A percentile compares a stretch with the other conserved stretches of the same genome.
Conservation (phyloP, 2,329 filamentous ascomycete species). For the Cercospora zeina region DNA sequence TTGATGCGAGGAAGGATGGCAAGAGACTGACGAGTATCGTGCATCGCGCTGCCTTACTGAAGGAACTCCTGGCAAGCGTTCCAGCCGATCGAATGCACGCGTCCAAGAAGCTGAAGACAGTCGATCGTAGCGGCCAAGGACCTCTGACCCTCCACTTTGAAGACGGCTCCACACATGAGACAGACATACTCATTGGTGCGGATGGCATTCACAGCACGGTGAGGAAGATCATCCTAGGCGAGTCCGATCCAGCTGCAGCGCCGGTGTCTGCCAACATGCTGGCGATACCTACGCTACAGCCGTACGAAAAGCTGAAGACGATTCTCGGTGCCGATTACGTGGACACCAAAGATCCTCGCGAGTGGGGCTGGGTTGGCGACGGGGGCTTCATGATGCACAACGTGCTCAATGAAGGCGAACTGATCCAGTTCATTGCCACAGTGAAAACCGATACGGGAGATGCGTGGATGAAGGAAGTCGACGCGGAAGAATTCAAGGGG, state of each 20-base stretch:
- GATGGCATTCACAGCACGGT: conserved; percentile 23
- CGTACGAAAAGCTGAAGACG: conserved; percentile 21
- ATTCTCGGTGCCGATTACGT: conserved; percentile 19
- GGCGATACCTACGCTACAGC: conserved; percentile 18
- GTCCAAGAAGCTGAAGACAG: conserved; percentile 20
- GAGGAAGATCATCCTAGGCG: conserved; percentile 21
- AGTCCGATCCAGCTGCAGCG: conserved; percentile 18
- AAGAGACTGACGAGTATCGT: conserved; percentile 23
- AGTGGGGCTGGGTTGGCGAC: conserved; percentile 22
- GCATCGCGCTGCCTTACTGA: conserved; percentile 22
- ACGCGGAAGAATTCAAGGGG: conserved; percentile 12
- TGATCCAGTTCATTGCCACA: conserved; percentile 20
- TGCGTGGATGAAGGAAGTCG: conserved; percentile 21
- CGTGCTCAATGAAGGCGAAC: conserved; percentile 17
- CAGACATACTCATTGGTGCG: conserved; percentile 23
- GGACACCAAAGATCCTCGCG: conserved; percentile 17
- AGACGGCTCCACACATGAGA: conserved; percentile 11
- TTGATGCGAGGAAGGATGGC: conserved; percentile 19
- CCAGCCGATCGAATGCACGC: conserved; percentile 22
- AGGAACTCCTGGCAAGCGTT: conserved; percentile 19
- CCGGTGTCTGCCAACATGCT: conserved; percentile 19
- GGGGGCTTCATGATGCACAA: conserved; percentile 24
- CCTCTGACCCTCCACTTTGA: conserved; percentile 15
- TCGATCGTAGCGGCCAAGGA: conserved; percentile 9
- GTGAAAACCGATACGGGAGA: conserved; percentile 14